phyloP scores from a whole-genome alignment of 2,329 filamentous ascomycete genomes.

The Exophiala viscosa region DNA sequence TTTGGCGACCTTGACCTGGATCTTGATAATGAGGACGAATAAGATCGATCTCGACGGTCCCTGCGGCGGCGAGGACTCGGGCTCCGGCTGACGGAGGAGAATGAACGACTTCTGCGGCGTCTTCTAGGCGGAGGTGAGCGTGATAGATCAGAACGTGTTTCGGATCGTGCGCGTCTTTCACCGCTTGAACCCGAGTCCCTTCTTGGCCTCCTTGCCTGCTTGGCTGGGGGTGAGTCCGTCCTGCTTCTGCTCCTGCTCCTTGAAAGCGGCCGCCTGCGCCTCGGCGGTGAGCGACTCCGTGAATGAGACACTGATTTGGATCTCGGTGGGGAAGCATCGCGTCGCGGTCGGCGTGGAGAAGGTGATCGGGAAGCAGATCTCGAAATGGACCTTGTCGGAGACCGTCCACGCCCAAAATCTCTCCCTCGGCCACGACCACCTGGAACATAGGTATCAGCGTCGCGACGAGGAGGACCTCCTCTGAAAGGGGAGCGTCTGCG shows the following conservation, averaged over 20 bases:
- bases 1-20: constrained; percentile 37
- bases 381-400: constrained; percentile 34
- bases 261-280: constrained; percentile 11
- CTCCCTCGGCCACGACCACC: constrained; percentile 35
- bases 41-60: constrained; percentile 33
- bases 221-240: constrained; percentile 10
- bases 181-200: constrained; percentile 38
- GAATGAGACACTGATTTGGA: constrained; percentile 27
- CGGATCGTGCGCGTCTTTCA: constrained; percentile 45
- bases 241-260: constrained; percentile 13
- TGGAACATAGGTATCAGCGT: constrained; percentile 58
- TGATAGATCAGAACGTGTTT: constrained; percentile 46
- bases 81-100: constrained; percentile 36
- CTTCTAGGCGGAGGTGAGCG: constrained; percentile 56
- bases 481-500: constrained; percentile 46
- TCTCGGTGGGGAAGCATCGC: constrained; percentile 3
- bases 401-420: constrained; percentile 37
- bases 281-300: constrained; percentile 30
- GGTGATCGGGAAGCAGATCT: constrained; percentile 33
- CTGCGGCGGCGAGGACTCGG: constrained; percentile 34
- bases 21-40: constrained; percentile 37
- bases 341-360: constrained; percentile 35
- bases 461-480: constrained; percentile 47
- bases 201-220: constrained; percentile 36
- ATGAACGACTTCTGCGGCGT: constrained; percentile 40